Conservation (phyloP, 2,329 filamentous ascomycete genomes). For the Raffaelea deltoideospora region DNA sequence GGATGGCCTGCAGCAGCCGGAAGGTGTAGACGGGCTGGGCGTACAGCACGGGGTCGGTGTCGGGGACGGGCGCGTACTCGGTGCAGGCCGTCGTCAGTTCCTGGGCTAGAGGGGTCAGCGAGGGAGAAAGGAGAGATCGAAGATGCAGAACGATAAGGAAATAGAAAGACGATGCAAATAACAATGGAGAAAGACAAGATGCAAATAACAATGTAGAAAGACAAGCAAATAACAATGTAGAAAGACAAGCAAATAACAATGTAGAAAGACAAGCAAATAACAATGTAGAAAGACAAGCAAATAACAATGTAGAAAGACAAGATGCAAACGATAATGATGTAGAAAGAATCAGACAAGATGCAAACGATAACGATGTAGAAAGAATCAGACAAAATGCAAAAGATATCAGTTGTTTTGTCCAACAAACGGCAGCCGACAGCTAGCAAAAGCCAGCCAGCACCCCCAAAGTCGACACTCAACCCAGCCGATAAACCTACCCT, state of each 20-base stretch:
- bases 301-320: no score
- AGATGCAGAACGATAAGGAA: not conserved
- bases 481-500: constrained; percentile 61
- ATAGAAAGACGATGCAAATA: not conserved
- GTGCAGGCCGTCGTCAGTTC: constrained; percentile 70
- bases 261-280: no score
- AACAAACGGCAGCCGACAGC: no score
- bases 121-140: not conserved
- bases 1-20: constrained; percentile 56
- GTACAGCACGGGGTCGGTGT: constrained; percentile 45
- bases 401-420: no score
- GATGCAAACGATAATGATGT: no score
- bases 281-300: no score
- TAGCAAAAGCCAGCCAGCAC: no score
- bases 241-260: no score
- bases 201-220: not conserved
- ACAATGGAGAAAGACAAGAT: not conserved
- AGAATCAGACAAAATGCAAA: no score
- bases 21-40: constrained; percentile 66
- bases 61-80: constrained; percentile 58
- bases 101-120: constrained; percentile 43
- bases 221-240: not conserved
- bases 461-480: no score
- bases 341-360: no score
- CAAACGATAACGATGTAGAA: no score